Evolutionary conservation across 352 stramenopile species (phyloP), one percentile per base, ranked within the genome.

Genomic region (Pythium vanterpoolii): DNA sequence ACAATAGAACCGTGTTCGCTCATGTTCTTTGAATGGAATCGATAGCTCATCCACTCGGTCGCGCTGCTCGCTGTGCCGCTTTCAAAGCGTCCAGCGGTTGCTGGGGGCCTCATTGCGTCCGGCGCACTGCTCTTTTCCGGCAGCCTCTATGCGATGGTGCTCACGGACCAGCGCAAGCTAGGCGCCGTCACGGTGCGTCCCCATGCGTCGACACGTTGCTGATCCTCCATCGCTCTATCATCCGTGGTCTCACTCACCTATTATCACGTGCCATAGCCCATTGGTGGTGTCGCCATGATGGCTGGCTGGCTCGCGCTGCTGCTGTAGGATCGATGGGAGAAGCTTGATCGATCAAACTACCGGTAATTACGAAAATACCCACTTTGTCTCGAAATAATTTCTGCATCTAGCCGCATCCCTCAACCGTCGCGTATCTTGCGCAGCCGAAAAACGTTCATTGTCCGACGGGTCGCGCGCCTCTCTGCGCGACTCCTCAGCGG

Each of bases 61-160:
- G 85, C 78, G 55, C 61, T 94, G 14, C 69, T 94, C 7, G 83
- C 75, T 14, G 77, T 72, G 55, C 85, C 85, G 27, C 66, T 94
- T 34, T 74, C 76, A 31, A 77, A 73, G 59, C 81, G 81, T 10
- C 85, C 85, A 36, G 71, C 56, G 2, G 56, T 92, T 49, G 76
- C 75, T 0, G 85, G 85, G 6, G 68, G 70, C 1, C 65, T 94
- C 36, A 65, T 94, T 23, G 66, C 75, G 24, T 77, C 74, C 16
- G 85, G 85, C 21, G 79, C 79, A 26, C 36, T 93, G 27, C 54
- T 94, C 26, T 94, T 94, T 66, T 92, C 85, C 0, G 85, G 85
- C 7, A 91, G 80, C 52, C 60, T 94, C 23, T 94, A 94, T 60
- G 65, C 69, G 8, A 83, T 94, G 69, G 82, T 87, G 40, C 75